Evolutionary conservation across 257 asterid species (phyloP).

Genomic region (Voacanga thouarsii): DNA sequence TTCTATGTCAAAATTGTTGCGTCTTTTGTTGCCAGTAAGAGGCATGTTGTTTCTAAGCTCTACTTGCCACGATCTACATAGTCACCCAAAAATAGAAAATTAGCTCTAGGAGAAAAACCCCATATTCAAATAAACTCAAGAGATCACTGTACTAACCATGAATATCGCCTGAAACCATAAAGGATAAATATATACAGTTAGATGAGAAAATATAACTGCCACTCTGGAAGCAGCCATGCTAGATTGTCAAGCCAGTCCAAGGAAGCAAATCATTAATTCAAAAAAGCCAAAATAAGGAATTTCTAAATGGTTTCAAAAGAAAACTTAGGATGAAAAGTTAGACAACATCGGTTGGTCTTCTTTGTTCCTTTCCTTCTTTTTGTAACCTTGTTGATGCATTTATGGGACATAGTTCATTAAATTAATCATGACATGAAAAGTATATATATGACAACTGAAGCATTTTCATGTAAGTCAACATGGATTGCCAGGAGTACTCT

Average conservation of each 20-base stretch:
- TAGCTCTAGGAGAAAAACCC: slow-evolving; percentile 38
- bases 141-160: slow-evolving; percentile 43
- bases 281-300: too few species aligned
- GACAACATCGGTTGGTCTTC: too few species aligned
- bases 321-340: too few species aligned
- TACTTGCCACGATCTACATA: slow-evolving; percentile 43
- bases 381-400: too few species aligned
- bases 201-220: not conserved
- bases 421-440: not conserved
- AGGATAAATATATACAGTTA: not conserved
- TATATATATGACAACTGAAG: not conserved
- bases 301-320: too few species aligned
- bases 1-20: too few species aligned
- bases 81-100: slow-evolving; percentile 39
- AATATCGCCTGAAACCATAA: slow-evolving; percentile 35
- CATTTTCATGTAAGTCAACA: not conserved
- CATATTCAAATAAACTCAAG: slow-evolving; percentile 37
- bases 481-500: not conserved
- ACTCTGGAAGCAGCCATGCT: not conserved
- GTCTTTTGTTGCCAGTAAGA: slow-evolving; percentile 36
- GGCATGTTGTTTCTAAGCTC: slow-evolving; percentile 42
- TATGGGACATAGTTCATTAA: not conserved
- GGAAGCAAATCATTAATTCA: too few species aligned
- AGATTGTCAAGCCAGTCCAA: too few species aligned
- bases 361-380: too few species aligned